Evolutionary conservation across 495 filamentous ascomycete species (phyloP), one percentile per base, ranked within the genome.

Genomic region (Neurospora africana): DNA sequence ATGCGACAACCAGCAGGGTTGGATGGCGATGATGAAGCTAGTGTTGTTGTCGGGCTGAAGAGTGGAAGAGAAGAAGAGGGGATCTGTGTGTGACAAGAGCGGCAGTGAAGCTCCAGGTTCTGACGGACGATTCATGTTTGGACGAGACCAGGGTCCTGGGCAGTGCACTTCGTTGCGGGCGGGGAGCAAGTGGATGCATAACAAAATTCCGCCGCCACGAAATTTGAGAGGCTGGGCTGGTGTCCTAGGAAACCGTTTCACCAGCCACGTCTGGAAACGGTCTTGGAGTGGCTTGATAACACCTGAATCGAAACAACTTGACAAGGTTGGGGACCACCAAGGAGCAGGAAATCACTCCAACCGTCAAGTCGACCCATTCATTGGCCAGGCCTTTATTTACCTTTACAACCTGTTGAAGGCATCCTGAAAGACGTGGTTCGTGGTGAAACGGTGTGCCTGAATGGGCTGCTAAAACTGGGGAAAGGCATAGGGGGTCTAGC

Each of bases 171-270:
- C n/a, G n/a, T n/a, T 39, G 53, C 58, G 53, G 23, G 53, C 23
- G 36, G 8, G 36, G 53, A 61, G 44, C 19, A 9, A 68, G 33
- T 23, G 71, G 71, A 73, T 40, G 23, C 33, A 41, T 9, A 65
- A 21, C 70, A 33, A 33, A 67, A 33, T 69, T 23, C 27, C 70
- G 21, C 27, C 61, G 40, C 71, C 72, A 75, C 72, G 71, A 79
- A 79, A 79, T 77, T 74, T 76, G 75, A 79, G 78, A 77, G 78
- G 78, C 78, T 79, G 78, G 78, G 78, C 69, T 23, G 68, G 40
- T 65, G 7, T 65, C 53, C 53, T 65, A 61, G 53, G 27, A 61
- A 61, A 61, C 53, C 23, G 71, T 70, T 69, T 72, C 77, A 79
- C 77, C 76, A 78, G 74, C 75, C 77, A 75, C 76, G 3, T 65